Base-by-base conservation (phyloP, 495 filamentous ascomycete species). In the Parmelia sp. region DNA sequence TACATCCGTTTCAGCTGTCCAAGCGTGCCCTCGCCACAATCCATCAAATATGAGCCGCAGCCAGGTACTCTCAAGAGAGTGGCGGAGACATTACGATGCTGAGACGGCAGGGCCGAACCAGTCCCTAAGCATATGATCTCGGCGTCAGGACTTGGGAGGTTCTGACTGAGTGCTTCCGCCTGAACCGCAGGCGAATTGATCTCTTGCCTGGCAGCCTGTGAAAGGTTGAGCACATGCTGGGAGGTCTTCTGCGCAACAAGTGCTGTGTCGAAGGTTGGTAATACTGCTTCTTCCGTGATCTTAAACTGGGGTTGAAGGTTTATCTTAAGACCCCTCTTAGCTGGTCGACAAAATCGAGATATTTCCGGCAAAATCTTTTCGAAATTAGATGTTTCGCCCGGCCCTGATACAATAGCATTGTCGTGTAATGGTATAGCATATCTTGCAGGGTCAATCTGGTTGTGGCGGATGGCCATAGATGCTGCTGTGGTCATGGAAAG, bases 71-170 rank as follows among this genome's bases (percentile, higher is more conserved):
- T 82, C 45, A 97, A 68, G 11, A 99, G 79, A 1, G 91, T 97
- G 9, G 88, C 86, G 33, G 91, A 96, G 47, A 97, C 94, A 73
- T 97, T 99, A 61, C 94, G 89, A 74, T 96, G 92, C 73, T 92
- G 93, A 56, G 91, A 94, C 7, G 94, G 95, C 21, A 86, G 65
- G 15, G 91, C 87, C 5, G 92, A 96, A 14, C 94, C 94, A 4
- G 94, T 99, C 4, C 94, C 94, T 8, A 99, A 82, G 0, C 90
- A 80, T 62, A 91, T 85, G 61, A 99, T 83, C 69, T 97, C 93
- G 11, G 86, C 84, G 69, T 96, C 86, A 47, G 80, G 77, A 62
- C 86, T 82, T 21, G 87, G 87, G 23, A 92, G 80, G 63, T 83
- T 78, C 27, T 81, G 60, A 47, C 42, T 57, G 15, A 60, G 27